Evolutionary conservation across 2,329 filamentous ascomycete genomes (phyloP), one percentile per base, ranked within the genome.

Genomic region (Aaosphaeria arxii): DNA sequence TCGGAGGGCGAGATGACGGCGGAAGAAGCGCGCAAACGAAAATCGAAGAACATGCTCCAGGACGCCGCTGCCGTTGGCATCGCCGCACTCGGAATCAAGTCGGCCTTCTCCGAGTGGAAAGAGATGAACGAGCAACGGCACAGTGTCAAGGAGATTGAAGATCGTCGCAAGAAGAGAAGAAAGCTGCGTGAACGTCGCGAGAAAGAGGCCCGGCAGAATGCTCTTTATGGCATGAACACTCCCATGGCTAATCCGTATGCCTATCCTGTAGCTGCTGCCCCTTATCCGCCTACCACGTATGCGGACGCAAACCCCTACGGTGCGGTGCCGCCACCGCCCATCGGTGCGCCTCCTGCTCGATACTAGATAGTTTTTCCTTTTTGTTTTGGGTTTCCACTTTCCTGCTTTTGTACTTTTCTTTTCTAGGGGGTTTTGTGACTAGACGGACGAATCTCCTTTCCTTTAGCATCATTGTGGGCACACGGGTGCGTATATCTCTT

Each of bases 11-110:
- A 84, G 58, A 86, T 87, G 70, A 74, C 77, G 4, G 72, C 76
- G 2, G 79, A 86, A 57, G 79, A 86, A 64, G 83, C 84, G 35
- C 74, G 79, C 52, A 84, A 81, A 66, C 77, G 78, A 60, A 83
- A 83, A 55, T 77, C 78, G 36, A 86, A 85, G 66, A 82, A 82
- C 47, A 80, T 81, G 69, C 67, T 86, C 39, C 78, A 83, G 63
- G 84, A 87, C 67, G 80, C 77, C 30, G 81, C 84, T n/a, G 83
- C 81, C 54, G 75, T 87, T 31, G 84, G 84, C 52, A 81, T 88
- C 56, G 83, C 84, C 30, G 83, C 82, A 28, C 73, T 87, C 46
- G 84, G 85, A 66, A 83, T 87, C 72, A 86, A 86, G 66, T 79
- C 80, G 44, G 84, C 84, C 11, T 77, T 83, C 59, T 77, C 75